Base-by-base conservation (phyloP, 139 green algal species). In the Spirogloea muscicola region DNA sequence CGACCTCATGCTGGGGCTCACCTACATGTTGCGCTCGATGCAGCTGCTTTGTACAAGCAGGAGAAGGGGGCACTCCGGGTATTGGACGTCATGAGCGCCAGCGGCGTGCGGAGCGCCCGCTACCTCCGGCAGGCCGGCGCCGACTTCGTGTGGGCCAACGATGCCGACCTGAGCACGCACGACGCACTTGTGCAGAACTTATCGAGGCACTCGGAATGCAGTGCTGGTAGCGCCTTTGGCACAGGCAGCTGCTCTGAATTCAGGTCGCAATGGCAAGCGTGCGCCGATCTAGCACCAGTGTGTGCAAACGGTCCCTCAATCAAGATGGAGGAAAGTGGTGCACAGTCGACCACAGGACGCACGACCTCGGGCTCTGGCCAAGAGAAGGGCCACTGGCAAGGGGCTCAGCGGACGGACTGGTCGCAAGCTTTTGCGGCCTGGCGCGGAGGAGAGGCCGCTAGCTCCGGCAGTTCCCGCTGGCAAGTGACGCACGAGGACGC, bases 71-170 rank as follows among this genome's bases (percentile, higher is more conserved):
- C n/a, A n/a, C n/a, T 91, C 37, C 60, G 74, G 2, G 87, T 91
- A 66, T 58, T 91, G 43, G 87, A 91, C 48, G 83, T 81, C 1
- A 89, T 88, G 84, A 42, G 68, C 5, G 87, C 78, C n/a, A 83
- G 77, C 9, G 87, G 87, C 61, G 78, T 89, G 49, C 72, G 87
- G 1, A 78, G 76, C 2, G 79, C 82, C 2, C 68, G 87, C 16
- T 91, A 91, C 77, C 37, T 90, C 1, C 13, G 51, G 48, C 86
- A 91, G 80, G 84, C 83, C 0, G 78, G 65, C 29, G 87, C 83
- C 2, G 77, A 89, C n/a, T 61, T 80, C 25, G 87, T 91, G 25
- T 91, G 87, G 87, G 72, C 69, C 64, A 91, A 91, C 58, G 87
- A 91, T 61, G 57, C 68, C 36, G 74, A 80, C 76, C n/a, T 74